Conservation (phyloP, 495 filamentous ascomycete genomes). For the Melanomma pulvis-pyrius region DNA sequence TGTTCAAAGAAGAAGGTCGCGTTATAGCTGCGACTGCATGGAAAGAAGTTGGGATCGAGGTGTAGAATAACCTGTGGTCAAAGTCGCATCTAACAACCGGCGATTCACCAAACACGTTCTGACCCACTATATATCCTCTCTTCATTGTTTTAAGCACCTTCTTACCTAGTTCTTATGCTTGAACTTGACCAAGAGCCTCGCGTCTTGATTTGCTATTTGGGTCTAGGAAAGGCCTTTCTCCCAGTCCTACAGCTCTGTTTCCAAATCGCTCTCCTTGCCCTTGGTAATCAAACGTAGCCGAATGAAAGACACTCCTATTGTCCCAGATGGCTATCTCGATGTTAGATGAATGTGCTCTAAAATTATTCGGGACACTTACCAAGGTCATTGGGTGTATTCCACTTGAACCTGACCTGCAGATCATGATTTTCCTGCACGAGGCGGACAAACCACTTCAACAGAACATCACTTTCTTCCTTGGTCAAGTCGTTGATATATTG, state of each 20-base stretch:
- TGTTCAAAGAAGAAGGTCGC: too few relatives aligned
- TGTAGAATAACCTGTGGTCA: too few relatives aligned
- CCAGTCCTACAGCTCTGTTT: conserved; percentile 43
- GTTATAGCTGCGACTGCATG: too few relatives aligned
- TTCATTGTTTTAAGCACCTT: background rate
- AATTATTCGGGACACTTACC: too few relatives aligned
- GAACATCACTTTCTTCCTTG: conserved; percentile 64
- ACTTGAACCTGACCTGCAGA: conserved; percentile 68
- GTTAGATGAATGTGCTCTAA: background rate
- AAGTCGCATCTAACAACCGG: too few relatives aligned
- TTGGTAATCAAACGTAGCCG: conserved; percentile 69
- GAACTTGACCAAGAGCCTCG: background rate
- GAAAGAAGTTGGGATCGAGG: too few relatives aligned
- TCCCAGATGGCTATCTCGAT: conserved; percentile 67
- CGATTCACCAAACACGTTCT: too few relatives aligned
- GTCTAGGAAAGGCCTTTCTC: conserved; percentile 68
- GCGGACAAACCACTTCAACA: conserved; percentile 62
- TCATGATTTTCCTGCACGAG: conserved; percentile 76
- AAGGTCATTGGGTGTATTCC: conserved; percentile 25
- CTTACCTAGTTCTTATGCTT: background rate
- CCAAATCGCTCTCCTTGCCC: conserved; percentile 58
- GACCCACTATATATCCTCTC: too few relatives aligned
- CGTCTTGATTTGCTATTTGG: conserved; percentile 6
- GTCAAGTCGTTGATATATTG: conserved; percentile 65
- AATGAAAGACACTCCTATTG: conserved; percentile 69